These are phyloP conservation scores for Teunomyces stri DNA, from an alignment of 805 yeast species.

Conservation along the genomic window DNA sequence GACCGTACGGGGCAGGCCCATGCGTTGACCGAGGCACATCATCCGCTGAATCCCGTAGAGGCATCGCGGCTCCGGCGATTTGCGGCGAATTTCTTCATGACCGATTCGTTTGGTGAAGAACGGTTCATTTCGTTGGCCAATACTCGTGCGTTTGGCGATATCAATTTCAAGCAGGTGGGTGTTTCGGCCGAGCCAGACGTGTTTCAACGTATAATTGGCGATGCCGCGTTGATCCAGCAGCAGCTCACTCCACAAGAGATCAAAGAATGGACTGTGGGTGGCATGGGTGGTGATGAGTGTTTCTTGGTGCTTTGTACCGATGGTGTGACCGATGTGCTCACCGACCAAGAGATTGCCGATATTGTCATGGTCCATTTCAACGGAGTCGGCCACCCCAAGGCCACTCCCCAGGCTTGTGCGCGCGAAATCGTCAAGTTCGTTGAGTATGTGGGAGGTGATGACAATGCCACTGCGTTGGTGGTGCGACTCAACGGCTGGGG, in stretches of 20 bases:
- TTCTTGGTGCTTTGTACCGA: conserved; percentile 82
- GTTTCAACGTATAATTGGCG: conserved; percentile 65
- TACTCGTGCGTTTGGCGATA: conserved; percentile 92
- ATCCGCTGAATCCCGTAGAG: conserved; percentile 82
- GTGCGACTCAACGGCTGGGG: conserved; percentile 90
- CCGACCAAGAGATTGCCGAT: conserved; percentile 92
- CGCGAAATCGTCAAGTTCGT: conserved; percentile 81
- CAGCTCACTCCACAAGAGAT: conserved; percentile 39
- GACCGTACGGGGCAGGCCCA: conserved; percentile 80
- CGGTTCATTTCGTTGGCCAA: conserved; percentile 82
- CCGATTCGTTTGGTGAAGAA: conserved; percentile 92
- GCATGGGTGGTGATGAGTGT: conserved; percentile 81
- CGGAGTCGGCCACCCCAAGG: conserved; percentile 61
- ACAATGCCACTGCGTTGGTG: conserved; percentile 91
- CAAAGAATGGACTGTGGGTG: conserved; percentile 33
- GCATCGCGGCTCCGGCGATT: conserved; percentile 65
- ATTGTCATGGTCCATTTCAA: conserved; percentile 67
- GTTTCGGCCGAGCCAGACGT: conserved; percentile 92
- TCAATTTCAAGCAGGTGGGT: conserved; percentile 76
- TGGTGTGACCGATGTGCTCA: conserved; percentile 77
- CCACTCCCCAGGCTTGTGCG: conserved; percentile 84
- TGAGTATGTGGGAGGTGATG: conserved; percentile 86
- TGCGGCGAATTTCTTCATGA: conserved; percentile 60
- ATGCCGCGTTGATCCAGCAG: conserved; percentile 30
- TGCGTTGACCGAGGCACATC: conserved; percentile 76